A percentile compares a stretch with the other conserved stretches of the same genome.
Evolutionary conservation across 768 basidiomycete species (phyloP).

Genomic region (Mycena belliarum): DNA sequence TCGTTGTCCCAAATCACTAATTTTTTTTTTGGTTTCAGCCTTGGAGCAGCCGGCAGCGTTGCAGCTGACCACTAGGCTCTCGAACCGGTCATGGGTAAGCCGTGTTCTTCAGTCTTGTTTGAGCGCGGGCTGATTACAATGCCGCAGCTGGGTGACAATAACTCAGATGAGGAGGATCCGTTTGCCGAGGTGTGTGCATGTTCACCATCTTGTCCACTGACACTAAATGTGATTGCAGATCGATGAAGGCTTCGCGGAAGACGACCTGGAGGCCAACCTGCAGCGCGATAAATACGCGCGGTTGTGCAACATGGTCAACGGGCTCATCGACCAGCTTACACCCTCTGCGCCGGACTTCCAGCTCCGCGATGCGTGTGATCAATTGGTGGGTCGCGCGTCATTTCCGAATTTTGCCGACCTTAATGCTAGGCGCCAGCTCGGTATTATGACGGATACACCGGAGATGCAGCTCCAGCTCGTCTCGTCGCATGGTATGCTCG

Average conservation of each 20-base stretch:
- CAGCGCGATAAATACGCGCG: conserved; percentile 93
- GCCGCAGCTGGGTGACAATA: conserved; percentile 70
- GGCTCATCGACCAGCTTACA: conserved; percentile 84
- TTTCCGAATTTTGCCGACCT: background rate
- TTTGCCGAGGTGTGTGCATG: conserved; percentile 76
- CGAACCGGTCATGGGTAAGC: conserved; percentile 87
- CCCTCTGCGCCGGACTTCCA: conserved; percentile 82
- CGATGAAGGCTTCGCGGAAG: conserved; percentile 90
- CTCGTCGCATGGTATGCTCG: conserved; percentile 92
- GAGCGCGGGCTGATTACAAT: background rate
- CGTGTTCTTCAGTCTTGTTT: background rate
- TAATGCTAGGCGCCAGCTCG: conserved; percentile 48
- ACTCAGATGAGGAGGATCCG: conserved; percentile 91
- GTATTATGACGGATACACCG: conserved; percentile 73
- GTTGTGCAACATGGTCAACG: conserved; percentile 76
- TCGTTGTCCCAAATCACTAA: too few species aligned
- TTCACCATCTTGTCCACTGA: background rate
- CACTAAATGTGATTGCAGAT: conserved; percentile 49
- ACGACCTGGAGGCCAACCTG: conserved; percentile 89
- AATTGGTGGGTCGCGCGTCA: conserved; percentile 54
- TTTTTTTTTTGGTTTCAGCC: conserved; percentile 31
- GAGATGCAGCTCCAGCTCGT: conserved; percentile 90
- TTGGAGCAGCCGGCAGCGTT: conserved; percentile 71
- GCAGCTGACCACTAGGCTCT: conserved; percentile 82
- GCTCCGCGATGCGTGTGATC: conserved; percentile 82